A percentile compares a stretch with the other conserved stretches of the same genome.
Conservation (phyloP, 164 flowering plant genomes). For the Magnolia officinalis region DNA sequence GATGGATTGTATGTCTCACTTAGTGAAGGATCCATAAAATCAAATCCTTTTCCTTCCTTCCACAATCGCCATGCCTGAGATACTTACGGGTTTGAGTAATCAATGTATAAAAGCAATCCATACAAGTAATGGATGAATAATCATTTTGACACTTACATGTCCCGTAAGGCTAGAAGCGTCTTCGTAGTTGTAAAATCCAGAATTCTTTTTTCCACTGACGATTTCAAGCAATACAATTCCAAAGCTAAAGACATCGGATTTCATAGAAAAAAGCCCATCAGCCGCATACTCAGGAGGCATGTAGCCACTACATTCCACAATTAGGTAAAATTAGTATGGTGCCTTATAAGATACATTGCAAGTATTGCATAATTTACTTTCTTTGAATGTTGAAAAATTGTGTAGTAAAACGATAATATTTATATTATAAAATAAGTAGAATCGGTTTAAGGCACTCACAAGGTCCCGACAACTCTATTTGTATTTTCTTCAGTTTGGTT, state of each 20-base stretch:
- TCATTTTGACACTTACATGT: conserved; percentile 7
- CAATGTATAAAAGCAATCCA: neutral
- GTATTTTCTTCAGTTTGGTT: conserved; percentile 26
- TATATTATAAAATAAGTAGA: neutral
- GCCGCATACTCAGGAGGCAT: conserved; percentile 10
- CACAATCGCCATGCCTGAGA: conserved; percentile 10
- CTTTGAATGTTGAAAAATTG: too few species aligned
- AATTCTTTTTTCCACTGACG: conserved; percentile 6
- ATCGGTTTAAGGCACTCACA: conserved; percentile 28
- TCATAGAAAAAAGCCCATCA: conserved; percentile 4
- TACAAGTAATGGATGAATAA: neutral
- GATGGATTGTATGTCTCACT: neutral
- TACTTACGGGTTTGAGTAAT: neutral
- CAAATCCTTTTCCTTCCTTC: conserved; percentile 1
- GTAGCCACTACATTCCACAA: conserved; percentile 10
- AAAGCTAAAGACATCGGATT: conserved; percentile 15
- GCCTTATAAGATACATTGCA: neutral
- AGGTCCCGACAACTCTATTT: conserved; percentile 32
- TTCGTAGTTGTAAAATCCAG: neutral
- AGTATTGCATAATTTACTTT: neutral
- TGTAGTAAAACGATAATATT: neutral
- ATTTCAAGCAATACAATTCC: conserved; percentile 9
- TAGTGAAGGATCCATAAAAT: conserved; percentile 2
- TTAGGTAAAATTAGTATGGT: neutral
- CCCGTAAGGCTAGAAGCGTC: conserved; percentile 1